Evolutionary conservation across 2,329 filamentous ascomycete genomes (phyloP).

Genomic region (Aspergillus carbonarius): DNA sequence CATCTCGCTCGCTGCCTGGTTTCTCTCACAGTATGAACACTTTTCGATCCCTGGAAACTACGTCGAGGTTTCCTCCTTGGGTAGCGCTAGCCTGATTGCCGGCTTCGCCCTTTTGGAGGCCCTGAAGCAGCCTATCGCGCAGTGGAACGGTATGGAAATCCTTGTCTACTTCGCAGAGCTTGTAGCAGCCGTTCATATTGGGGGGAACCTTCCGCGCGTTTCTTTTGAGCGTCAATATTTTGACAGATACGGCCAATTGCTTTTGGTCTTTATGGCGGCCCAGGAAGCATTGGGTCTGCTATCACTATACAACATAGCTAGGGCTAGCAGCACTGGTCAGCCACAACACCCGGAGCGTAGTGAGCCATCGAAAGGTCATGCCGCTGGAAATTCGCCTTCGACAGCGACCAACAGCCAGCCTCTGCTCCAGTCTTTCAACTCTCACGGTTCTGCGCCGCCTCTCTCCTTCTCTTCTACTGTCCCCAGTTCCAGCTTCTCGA

Average conservation of each 20-base stretch:
- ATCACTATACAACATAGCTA: conserved; percentile 21
- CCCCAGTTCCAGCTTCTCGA: conserved; percentile 28
- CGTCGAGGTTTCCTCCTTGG: conserved; percentile 39
- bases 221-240: conserved; percentile 35
- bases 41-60: conserved; percentile 37
- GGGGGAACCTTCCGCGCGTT: conserved; percentile 33
- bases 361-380: not conserved
- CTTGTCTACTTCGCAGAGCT: conserved; percentile 40
- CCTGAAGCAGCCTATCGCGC: conserved; percentile 35
- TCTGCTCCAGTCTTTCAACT: conserved; percentile 22
- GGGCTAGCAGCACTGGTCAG: conserved; percentile 4
- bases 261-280: conserved; percentile 40
- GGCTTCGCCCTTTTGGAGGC: conserved; percentile 42
- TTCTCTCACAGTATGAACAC: conserved; percentile 31
- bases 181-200: conserved; percentile 39
- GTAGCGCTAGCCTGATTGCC: conserved; percentile 40
- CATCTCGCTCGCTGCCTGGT: conserved; percentile 33
- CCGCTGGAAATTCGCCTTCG: conserved; percentile 6
- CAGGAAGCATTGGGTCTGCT: conserved; percentile 39
- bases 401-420: conserved; percentile 14
- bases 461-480: conserved; percentile 34
- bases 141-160: conserved; percentile 43
- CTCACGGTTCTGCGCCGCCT: conserved; percentile 23
- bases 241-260: conserved; percentile 39
- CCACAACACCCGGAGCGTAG: conserved; percentile 9